Evolutionary conservation across 331 rosid genomes (phyloP).

Genomic region (Ulmus americana): DNA sequence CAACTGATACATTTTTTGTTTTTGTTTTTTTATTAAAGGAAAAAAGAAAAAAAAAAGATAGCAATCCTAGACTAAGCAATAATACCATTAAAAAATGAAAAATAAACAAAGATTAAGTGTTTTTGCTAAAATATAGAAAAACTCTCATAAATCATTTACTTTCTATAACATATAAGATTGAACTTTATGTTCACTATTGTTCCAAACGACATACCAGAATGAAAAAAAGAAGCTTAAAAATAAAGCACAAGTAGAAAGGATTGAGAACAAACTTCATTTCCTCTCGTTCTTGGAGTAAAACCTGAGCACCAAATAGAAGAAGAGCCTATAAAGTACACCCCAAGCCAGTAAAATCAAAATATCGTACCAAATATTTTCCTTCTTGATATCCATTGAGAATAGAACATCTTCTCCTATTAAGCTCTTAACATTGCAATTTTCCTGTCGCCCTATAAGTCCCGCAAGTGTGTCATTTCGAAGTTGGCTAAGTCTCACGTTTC

Average conservation of each 20-base stretch:
- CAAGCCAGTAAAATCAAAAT: slow-evolving; percentile 66
- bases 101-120: too few relatives aligned
- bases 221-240: background rate
- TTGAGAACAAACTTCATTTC: slow-evolving; percentile 31
- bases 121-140: too few relatives aligned
- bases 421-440: slow-evolving; percentile 19
- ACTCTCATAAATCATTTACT: too few relatives aligned
- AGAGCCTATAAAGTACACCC: slow-evolving; percentile 75
- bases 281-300: slow-evolving; percentile 84
- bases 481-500: slow-evolving; percentile 31
- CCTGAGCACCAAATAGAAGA: slow-evolving; percentile 78
- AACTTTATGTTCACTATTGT: too few relatives aligned
- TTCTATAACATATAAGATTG: too few relatives aligned
- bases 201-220: too few relatives aligned
- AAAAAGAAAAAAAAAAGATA: too few relatives aligned
- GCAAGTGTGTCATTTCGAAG: slow-evolving; percentile 16
- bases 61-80: too few relatives aligned
- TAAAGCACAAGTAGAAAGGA: background rate
- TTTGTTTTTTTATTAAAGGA: too few relatives aligned
- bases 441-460: background rate
- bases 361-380: slow-evolving; percentile 47
- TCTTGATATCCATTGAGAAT: slow-evolving; percentile 47
- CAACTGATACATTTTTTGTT: too few relatives aligned
- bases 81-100: too few relatives aligned
- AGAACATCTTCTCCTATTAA: slow-evolving; percentile 64